Conservation (phyloP, 1,284 basidiomycete species). For the Malassezia dermatis region DNA sequence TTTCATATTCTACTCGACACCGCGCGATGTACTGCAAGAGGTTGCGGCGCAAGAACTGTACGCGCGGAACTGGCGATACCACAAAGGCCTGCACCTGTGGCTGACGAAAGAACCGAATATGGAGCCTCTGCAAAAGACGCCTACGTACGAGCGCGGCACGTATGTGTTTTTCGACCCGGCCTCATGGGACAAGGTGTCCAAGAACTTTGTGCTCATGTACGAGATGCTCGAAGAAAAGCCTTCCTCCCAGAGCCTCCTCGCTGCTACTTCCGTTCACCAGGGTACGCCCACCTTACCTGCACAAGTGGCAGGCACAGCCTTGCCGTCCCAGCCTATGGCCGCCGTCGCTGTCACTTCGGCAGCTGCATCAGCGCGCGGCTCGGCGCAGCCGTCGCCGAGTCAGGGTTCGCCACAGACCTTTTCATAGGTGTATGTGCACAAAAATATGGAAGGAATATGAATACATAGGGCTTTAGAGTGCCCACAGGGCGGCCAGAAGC, state of each 20-base stretch:
- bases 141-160: conserved; percentile 74
- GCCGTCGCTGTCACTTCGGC: neutral
- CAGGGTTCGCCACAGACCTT: conserved; percentile 15
- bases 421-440: conserved; percentile 2
- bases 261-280: neutral
- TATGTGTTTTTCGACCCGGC: conserved; percentile 89
- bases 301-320: neutral
- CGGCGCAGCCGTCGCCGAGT: neutral
- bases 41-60: conserved; percentile 92
- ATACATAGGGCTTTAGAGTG: neutral
- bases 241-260: conserved; percentile 19
- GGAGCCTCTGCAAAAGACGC: conserved; percentile 70
- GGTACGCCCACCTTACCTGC: conserved; percentile 3
- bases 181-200: conserved; percentile 67
- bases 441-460: neutral
- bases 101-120: conserved; percentile 83
- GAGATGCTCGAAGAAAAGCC: conserved; percentile 73
- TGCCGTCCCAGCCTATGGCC: conserved; percentile 3
- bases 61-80: conserved; percentile 94
- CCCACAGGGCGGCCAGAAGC: neutral
- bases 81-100: conserved; percentile 90
- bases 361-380: neutral
- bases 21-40: conserved; percentile 85
- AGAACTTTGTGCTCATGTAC: conserved; percentile 70
- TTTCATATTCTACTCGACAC: conserved; percentile 95